phyloP scores from a whole-genome alignment of 2,329 filamentous ascomycete species.

The Monilinia laxa region DNA sequence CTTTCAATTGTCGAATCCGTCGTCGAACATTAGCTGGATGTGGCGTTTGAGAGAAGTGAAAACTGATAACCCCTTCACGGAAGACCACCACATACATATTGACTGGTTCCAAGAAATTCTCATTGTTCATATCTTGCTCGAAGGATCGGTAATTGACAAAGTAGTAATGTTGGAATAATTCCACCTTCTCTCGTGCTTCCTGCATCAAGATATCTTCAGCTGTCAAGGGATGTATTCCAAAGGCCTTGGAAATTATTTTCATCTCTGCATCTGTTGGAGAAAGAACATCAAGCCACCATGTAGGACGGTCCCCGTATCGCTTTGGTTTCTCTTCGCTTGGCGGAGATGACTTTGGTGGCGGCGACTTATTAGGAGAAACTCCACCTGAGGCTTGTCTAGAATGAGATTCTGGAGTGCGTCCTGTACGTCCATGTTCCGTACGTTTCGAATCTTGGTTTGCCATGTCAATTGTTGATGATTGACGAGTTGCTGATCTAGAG shows the following conservation, averaged over 20 bases:
- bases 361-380: conserved; percentile 35
- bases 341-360: conserved; percentile 17
- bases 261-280: conserved; percentile 92
- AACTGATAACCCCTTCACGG: conserved; percentile 89
- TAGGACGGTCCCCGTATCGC: conserved; percentile 76
- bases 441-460: conserved; percentile 30
- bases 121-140: conserved; percentile 86
- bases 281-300: conserved; percentile 95
- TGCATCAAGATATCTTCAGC: conserved; percentile 97
- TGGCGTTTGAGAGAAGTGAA: conserved; percentile 95
- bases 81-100: conserved; percentile 99
- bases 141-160: conserved; percentile 99
- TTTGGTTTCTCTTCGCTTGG: conserved; percentile 46
- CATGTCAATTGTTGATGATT: conserved; percentile 35
- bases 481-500: conserved; percentile 48
- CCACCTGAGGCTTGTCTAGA: conserved; percentile 31
- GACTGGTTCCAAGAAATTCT: conserved; percentile 89
- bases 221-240: conserved; percentile 93
- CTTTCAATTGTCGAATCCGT: conserved; percentile 86
- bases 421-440: conserved; percentile 15
- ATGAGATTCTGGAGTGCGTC: conserved; percentile 7
- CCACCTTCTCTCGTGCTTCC: conserved; percentile 95
- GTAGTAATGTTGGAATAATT: conserved; percentile 96
- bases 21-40: conserved; percentile 95
- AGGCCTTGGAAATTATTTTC: conserved; percentile 88